Evolutionary conservation across 441 rosid genomes (phyloP), one percentile per base, ranked within the genome.

Genomic region (Eruca vesicaria): DNA sequence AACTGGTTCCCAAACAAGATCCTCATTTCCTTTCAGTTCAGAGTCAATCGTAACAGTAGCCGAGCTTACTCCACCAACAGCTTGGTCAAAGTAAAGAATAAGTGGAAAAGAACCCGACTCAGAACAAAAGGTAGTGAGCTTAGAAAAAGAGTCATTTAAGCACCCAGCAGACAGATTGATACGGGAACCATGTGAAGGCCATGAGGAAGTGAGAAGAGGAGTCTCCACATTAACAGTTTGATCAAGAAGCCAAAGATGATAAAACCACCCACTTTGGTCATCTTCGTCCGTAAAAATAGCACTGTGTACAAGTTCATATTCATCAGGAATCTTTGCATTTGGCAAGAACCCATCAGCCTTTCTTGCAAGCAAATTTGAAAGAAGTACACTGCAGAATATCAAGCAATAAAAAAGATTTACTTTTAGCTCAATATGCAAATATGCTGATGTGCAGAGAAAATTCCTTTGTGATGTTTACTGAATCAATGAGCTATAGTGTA

Each of bases 231-330:
- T 85, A 78, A 89, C 86, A 59, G 98, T 93, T 81, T 87, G 96
- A 75, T 87, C 89, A 80, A 93, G 91, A 81, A 96, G 96, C 98
- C 99, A 96, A 60, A 79, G 95, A 88, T 93, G 95, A 84, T 95
- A 95, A 87, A 93, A 93, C 99, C 98, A 96, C 67, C 94, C 98
- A 73, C 99, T 90, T 86, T 93, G 98, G 80, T 93, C 98, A 81
- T 87, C 92, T 43, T 87, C 89, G 75, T 96, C 97, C 3, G 95
- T 93, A 74, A 91, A 93, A 79, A 93, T 80, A 41, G 97, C 99
- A 48, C 83, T 79, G 68, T 85, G 93, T 50, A 96, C 89, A 77
- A 88, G 65, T 36, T 85, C 88, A 83, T 83, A 89, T 83, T 95
- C 98, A 52, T 86, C 84, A 7, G 85, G 87, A 72, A 90, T 86